A percentile compares a stretch with the other conserved stretches of the same genome.
Conservation (phyloP, 2,329 filamentous ascomycete species). For the Lachnellula cervina region DNA sequence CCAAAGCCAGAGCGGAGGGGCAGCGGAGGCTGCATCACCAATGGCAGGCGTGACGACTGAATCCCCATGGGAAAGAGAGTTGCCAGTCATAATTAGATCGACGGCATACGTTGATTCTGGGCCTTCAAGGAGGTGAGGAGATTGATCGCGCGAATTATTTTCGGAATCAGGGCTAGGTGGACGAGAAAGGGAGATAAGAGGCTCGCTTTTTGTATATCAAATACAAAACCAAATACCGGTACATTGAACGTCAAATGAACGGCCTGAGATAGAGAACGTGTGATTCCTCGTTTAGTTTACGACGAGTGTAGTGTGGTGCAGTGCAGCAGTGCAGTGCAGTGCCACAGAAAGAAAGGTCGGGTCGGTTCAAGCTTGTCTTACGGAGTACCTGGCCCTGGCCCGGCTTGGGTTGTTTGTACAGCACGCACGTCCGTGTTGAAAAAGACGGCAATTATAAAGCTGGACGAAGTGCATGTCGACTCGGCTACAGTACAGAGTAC, state of each 20-base stretch:
- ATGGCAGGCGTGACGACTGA: not conserved
- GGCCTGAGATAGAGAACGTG: not conserved
- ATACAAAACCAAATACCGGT: too few species aligned
- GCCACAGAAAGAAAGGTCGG: not conserved
- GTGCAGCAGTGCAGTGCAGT: not conserved
- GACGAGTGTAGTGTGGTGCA: not conserved
- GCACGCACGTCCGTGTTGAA: too few species aligned
- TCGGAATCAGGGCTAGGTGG: not conserved
- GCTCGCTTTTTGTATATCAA: not conserved
- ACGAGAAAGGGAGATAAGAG: not conserved
- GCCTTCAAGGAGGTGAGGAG: not conserved
- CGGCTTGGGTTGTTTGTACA: too few species aligned
- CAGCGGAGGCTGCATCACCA: not conserved
- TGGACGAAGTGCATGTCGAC: too few species aligned
- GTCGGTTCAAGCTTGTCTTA: not conserved
- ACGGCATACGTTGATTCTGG: not conserved
- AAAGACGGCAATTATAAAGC: too few species aligned
- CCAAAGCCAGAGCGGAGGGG: not conserved
- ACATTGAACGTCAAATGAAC: not conserved
- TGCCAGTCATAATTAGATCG: not conserved
- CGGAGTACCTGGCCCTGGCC: too few species aligned
- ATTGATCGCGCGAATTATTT: not conserved
- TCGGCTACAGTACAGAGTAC: too few species aligned
- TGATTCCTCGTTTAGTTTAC: not conserved
- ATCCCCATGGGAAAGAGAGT: not conserved